Evolutionary conservation across 1,284 basidiomycete genomes (phyloP), one percentile per base, ranked within the genome.

Genomic region (Xerocomus amazonicus): DNA sequence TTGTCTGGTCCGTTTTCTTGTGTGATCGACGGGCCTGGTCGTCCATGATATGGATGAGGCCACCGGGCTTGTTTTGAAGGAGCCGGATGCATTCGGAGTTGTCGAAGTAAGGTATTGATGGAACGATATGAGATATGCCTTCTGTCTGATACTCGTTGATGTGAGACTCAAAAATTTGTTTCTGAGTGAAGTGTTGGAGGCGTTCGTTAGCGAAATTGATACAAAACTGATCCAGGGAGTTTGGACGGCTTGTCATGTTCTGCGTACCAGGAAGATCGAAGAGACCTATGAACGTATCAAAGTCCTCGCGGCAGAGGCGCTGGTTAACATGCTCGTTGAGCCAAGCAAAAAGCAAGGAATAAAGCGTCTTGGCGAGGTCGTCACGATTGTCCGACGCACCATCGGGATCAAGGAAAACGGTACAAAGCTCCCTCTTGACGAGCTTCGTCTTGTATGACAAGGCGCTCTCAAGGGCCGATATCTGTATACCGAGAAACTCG

Each of bases 281-380:
- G 35, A 99, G 75, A n/a, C 92, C 91, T 59, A 99, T 88, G 72
- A 96, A 98, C 2, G 90, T 91, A 12, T 80, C 74, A 59, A 93
- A 97, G 62, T 95, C 91, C 41, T 97, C 92, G 35, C 84, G 83
- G 74, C 92, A 96, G 23, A 98, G 81, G 47, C 89, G 90, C 61
- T 96, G 87, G 68, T 99, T 98, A 73, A 99, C 86, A 64, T 92
- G 83, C 68, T 99, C 96, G 65, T 95, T 97, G 58, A 98, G 72
- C 97, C 95, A 99, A 1, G 92, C 85, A 64, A 99, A 99, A 14
- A 99, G 80, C 3, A 99, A 81, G 9, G 92, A 92, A 67, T 99
- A 98, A 0, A 98, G 80, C 0, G 90, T 89, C 65, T 93, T 89
- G 14, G 94, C 92, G 33, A 99, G 84, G 64, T 96, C 92, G 63